Percentiles rank a stretch among this genome's conserved stretches.
Conservation (phyloP, 768 basidiomycete species). For the Coprinopsis sp. region DNA sequence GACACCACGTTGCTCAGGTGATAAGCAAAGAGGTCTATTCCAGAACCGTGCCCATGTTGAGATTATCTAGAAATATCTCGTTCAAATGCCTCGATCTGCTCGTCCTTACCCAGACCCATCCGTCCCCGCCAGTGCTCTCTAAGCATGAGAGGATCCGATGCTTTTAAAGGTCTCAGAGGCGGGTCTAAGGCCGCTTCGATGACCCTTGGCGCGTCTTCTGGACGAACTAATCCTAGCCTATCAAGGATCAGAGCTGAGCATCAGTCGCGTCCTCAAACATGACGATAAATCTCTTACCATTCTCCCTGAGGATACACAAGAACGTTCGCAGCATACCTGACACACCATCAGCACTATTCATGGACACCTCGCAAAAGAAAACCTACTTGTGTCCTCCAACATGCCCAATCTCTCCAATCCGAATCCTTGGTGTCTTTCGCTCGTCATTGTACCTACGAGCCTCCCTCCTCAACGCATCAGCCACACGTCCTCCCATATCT, state of each 20-base stretch:
- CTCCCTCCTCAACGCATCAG: conserved; percentile 49
- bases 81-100: conserved; percentile 41
- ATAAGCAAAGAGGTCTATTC: too few relatives aligned
- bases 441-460: conserved; percentile 33
- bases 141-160: conserved; percentile 32
- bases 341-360: neutral
- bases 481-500: conserved; percentile 55
- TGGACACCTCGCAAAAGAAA: conserved; percentile 8
- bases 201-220: conserved; percentile 51
- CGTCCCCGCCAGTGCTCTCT: conserved; percentile 64
- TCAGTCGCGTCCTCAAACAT: conserved; percentile 2
- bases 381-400: conserved; percentile 82
- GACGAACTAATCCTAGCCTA: conserved; percentile 62
- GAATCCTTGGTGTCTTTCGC: conserved; percentile 24
- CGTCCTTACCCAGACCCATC: conserved; percentile 59
- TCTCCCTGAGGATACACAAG: conserved; percentile 68
- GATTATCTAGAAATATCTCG: too few relatives aligned
- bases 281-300: conserved; percentile 44
- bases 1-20: too few relatives aligned
- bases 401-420: conserved; percentile 68
- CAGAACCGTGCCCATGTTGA: too few relatives aligned
- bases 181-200: conserved; percentile 39
- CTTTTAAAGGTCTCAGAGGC: conserved; percentile 23
- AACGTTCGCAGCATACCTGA: conserved; percentile 65
- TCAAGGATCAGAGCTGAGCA: neutral